Conservation (phyloP, 441 rosid species). For the Brassica balearica region DNA sequence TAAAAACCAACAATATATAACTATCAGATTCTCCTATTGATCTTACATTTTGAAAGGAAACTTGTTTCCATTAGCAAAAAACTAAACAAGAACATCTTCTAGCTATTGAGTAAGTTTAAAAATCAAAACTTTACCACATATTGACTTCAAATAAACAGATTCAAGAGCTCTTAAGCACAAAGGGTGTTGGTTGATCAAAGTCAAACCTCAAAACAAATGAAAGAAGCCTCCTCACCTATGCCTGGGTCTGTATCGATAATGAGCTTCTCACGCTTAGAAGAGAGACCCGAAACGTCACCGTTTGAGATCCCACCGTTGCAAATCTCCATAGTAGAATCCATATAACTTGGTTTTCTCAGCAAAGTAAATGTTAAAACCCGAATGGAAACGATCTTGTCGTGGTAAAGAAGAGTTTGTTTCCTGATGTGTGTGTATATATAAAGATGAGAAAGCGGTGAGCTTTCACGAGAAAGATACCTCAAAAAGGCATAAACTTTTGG, state of each 20-base stretch:
- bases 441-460: not conserved
- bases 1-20: slow-evolving; percentile 34
- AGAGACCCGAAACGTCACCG: slow-evolving; percentile 40
- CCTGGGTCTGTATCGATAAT: slow-evolving; percentile 97
- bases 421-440: not conserved
- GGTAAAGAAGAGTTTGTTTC: not conserved
- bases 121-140: not conserved
- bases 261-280: slow-evolving; percentile 58
- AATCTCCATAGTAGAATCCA: slow-evolving; percentile 45
- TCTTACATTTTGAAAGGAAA: slow-evolving; percentile 3
- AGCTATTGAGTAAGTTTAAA: not conserved
- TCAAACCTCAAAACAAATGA: not conserved
- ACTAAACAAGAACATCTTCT: not conserved
- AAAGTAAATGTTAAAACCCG: not conserved
- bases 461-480: slow-evolving; percentile 6
- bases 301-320: slow-evolving; percentile 42
- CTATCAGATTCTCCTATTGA: slow-evolving; percentile 17
- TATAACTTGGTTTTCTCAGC: slow-evolving; percentile 15
- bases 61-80: not conserved
- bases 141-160: too few relatives aligned
- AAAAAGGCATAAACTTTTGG: not conserved
- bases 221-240: slow-evolving; percentile 60
- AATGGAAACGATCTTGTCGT: not conserved
- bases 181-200: too few relatives aligned
- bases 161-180: too few relatives aligned